Evolutionary conservation across 805 yeast genomes (phyloP), one percentile per base, ranked within the genome.

Genomic region (Hanseniaspora lindneri): DNA sequence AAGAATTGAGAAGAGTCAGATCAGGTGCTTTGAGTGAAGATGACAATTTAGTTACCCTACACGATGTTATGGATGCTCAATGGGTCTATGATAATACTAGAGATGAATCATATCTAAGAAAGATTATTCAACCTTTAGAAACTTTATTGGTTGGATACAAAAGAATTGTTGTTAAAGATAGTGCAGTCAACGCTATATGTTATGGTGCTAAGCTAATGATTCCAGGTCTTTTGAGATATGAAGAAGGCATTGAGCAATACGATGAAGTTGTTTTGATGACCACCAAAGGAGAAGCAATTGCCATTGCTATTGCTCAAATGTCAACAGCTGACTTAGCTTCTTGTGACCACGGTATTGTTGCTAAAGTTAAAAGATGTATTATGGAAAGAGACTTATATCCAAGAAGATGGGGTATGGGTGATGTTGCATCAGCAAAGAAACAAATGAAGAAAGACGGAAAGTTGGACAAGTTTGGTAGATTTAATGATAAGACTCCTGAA

Each of bases 381-480:
- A 92, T 92, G 98, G 98, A 92, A 73, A 82, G 98, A 73, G 98
- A 92, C 67, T 78, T 95, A 46, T 92, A 92, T 69, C 98, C 98
- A 70, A 83, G 98, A 76, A 82, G 96, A 76, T 92, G 98, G 98
- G 98, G 98, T 54, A 72, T 92, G 59, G 98, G 98, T 60, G 98
- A 98, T 60, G 85, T 88, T 65, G 97, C 98, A 53, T 86, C 84
- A 69, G 87, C 87, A 81, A 92, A 92, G 83, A 92, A 92, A 76
- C 95, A 89, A 74, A 73, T 92, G 75, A 89, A 88, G 76, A 83
- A 94, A 48, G 95, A 83, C 56, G 98, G 97, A 62, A 89, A 92
- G 71, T 79, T 92, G 63, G 98, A 92, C 74, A 85, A 89, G 70
- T 92, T 70, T 62, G 98, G 98, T 55, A 81, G 95, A 72, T 74